Percentiles rank a stretch among this genome's conserved stretches.
Conservation (phyloP, 2,329 filamentous ascomycete genomes). For the Penicillium italicum region DNA sequence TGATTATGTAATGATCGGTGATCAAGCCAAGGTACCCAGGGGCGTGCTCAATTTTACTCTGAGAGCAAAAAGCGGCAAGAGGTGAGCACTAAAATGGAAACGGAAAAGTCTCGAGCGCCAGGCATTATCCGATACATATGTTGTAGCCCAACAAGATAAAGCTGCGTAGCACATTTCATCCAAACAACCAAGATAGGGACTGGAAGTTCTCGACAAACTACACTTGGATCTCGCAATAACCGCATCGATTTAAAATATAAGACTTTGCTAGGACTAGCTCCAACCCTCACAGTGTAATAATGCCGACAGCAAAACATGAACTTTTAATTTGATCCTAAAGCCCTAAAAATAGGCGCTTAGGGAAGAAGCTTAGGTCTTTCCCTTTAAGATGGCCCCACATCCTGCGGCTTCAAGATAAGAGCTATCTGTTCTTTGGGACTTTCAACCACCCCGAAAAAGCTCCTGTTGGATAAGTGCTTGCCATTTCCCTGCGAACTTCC, state of each 20-base stretch:
- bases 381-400: background rate
- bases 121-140: too few relatives aligned
- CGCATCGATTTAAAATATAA: background rate
- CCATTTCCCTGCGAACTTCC: background rate
- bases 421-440: background rate
- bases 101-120: too few relatives aligned
- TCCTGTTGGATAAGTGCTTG: background rate
- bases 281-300: background rate
- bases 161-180: background rate
- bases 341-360: background rate
- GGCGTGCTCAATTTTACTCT: too few relatives aligned
- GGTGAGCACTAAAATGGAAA: too few relatives aligned
- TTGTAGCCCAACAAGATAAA: background rate
- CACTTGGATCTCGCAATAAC: background rate
- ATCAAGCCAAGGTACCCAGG: too few relatives aligned
- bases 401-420: background rate
- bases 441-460: background rate
- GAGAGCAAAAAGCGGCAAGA: too few relatives aligned
- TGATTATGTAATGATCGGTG: too few relatives aligned
- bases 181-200: background rate
- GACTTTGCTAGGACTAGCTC: background rate
- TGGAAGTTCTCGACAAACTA: background rate
- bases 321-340: background rate
- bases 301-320: background rate
- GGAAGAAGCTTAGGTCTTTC: background rate